A percentile compares a stretch with the other conserved stretches of the same genome.
Evolutionary conservation across 768 basidiomycete species (phyloP).

Genomic region (Naematelia aurantialba): DNA sequence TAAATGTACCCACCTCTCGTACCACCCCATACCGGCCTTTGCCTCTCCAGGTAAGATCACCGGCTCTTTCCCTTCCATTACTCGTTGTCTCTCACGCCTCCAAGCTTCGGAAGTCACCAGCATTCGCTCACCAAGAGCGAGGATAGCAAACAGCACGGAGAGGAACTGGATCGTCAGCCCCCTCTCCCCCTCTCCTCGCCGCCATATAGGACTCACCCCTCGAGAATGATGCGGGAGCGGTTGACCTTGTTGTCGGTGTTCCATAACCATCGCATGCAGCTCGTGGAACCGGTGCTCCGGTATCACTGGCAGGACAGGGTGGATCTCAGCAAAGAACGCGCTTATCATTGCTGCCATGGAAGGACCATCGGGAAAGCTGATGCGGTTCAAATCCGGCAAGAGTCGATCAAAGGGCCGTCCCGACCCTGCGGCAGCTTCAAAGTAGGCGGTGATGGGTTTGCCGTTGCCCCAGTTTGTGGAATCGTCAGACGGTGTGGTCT

Average conservation of each 20-base stretch:
- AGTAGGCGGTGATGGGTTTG: conserved; percentile 28
- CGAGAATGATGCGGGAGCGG: background rate
- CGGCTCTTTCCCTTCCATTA: conserved; percentile 55
- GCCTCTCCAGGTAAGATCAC: conserved; percentile 45
- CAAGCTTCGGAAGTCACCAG: conserved; percentile 53
- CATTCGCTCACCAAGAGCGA: conserved; percentile 76
- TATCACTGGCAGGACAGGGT: conserved; percentile 82
- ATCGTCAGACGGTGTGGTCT: background rate
- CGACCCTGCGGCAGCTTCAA: conserved; percentile 40
- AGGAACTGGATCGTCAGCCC: conserved; percentile 58
- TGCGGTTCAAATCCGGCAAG: conserved; percentile 37
- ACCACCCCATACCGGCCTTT: conserved; percentile 43
- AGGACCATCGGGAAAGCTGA: conserved; percentile 27
- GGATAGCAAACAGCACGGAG: conserved; percentile 81
- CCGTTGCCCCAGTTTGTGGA: conserved; percentile 9
- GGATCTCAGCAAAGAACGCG: conserved; percentile 79
- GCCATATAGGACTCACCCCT: conserved; percentile 61
- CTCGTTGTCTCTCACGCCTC: conserved; percentile 36
- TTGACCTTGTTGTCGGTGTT: background rate
- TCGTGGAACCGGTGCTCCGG: conserved; percentile 78
- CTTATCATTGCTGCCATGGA: conserved; percentile 57
- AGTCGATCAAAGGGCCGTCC: conserved; percentile 35
- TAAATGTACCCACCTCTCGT: conserved; percentile 30
- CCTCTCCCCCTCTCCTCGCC: background rate
- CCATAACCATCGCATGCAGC: conserved; percentile 55